phyloP scores from a whole-genome alignment of 805 yeast genomes.

The Schwanniomyces yamadae region DNA sequence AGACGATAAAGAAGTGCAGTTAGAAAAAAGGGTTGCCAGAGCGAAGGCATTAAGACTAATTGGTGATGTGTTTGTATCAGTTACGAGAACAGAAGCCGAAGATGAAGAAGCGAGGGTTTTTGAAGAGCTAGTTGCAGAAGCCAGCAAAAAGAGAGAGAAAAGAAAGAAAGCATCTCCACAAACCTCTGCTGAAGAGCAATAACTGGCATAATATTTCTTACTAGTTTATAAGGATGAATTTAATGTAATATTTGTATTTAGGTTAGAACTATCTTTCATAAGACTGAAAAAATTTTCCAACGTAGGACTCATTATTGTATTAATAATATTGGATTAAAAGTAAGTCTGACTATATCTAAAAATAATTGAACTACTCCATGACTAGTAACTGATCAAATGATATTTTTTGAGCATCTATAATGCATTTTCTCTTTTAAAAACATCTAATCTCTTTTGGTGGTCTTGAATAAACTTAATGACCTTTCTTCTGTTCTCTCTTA shows the following conservation, averaged over 20 bases:
- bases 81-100: slow-evolving; percentile 63
- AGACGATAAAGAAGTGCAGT: slow-evolving; percentile 52
- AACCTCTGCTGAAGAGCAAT: slow-evolving; percentile 1
- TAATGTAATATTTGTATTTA: no score
- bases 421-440: slow-evolving; percentile 36
- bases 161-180: slow-evolving; percentile 15
- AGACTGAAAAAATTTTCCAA: no score
- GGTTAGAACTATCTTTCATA: not conserved
- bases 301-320: no score
- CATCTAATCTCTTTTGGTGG: slow-evolving; percentile 56
- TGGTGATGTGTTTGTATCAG: slow-evolving; percentile 60
- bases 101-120: slow-evolving; percentile 76
- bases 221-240: not conserved
- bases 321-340: no score
- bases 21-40: slow-evolving; percentile 50
- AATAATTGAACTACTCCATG: no score
- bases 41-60: slow-evolving; percentile 62
- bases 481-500: slow-evolving; percentile 58
- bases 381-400: no score
- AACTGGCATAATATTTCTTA: not conserved
- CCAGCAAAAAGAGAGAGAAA: slow-evolving; percentile 42
- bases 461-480: slow-evolving; percentile 61
- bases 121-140: slow-evolving; percentile 63
- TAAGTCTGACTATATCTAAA: no score
- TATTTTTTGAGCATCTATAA: no score